A percentile compares a stretch with the other conserved stretches of the same genome.
These are phyloP conservation scores for Schizothecium vesticola DNA, from an alignment of 495 filamentous ascomycete species.

Conservation along the genomic window DNA sequence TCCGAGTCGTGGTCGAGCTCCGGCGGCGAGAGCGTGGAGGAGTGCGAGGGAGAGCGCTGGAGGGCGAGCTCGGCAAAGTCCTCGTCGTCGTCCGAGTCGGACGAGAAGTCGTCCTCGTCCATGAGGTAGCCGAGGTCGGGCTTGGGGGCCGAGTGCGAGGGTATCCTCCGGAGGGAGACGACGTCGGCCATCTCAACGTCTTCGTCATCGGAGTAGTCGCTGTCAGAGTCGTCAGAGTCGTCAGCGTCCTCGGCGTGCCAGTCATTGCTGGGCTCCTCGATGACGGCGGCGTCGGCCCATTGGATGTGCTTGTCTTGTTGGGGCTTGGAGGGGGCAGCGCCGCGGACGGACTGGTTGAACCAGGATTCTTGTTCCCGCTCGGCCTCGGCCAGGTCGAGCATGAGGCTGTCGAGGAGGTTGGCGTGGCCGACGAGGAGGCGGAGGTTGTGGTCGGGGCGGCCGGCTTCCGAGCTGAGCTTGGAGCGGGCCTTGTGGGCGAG, in stretches of 20 bases:
- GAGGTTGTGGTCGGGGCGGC: constrained; percentile 86
- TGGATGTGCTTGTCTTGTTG: constrained; percentile 63
- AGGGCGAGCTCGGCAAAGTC: constrained; percentile 66
- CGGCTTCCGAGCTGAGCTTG: constrained; percentile 91
- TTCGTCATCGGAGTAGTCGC: constrained; percentile 40
- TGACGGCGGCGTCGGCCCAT: constrained; percentile 74
- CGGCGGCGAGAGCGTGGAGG: constrained; percentile 57
- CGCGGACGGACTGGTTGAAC: constrained; percentile 93
- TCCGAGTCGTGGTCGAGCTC: constrained; percentile 69
- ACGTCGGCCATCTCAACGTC: constrained; percentile 51
- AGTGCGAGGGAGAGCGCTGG: constrained; percentile 66
- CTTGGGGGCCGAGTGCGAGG: constrained; percentile 23
- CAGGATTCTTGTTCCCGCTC: constrained; percentile 94
- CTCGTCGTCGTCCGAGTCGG: constrained; percentile 52
- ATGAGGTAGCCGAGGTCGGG: constrained; percentile 47
- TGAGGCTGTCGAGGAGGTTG: constrained; percentile 93
- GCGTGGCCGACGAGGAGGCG: constrained; percentile 91
- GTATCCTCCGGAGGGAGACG: constrained; percentile 42
- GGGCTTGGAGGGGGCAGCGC: constrained; percentile 48
- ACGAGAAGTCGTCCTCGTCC: constrained; percentile 54
- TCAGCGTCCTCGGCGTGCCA: constrained; percentile 61
- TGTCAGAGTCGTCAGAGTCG: constrained; percentile 25
- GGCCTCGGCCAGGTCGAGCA: constrained; percentile 91
- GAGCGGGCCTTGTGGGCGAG: constrained; percentile 90
- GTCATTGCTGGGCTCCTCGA: constrained; percentile 68